Conservation (phyloP, 1,284 basidiomycete genomes). For the Ceraceosorus guamensis region DNA sequence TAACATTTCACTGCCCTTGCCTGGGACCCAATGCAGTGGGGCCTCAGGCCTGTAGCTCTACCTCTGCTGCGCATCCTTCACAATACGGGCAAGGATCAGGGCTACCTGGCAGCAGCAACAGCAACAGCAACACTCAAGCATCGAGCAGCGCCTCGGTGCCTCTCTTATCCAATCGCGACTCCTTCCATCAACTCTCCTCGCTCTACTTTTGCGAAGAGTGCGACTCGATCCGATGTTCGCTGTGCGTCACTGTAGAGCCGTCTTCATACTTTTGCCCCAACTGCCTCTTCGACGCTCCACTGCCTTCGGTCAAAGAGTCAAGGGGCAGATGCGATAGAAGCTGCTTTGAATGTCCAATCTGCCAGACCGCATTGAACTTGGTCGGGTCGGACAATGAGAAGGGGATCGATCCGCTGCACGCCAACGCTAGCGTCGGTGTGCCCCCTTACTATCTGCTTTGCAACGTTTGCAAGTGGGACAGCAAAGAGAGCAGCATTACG, state of each 20-base stretch:
- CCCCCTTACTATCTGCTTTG: conserved; percentile 87
- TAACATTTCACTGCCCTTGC: too few species aligned
- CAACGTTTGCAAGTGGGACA: conserved; percentile 90
- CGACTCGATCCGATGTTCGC: conserved; percentile 83
- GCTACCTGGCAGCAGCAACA: too few species aligned
- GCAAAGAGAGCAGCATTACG: conserved; percentile 74
- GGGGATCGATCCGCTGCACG: conserved; percentile 16
- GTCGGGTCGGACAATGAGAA: conserved; percentile 69
- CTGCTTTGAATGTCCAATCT: conserved; percentile 92
- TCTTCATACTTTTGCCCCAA: conserved; percentile 96
- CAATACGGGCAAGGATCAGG: too few species aligned
- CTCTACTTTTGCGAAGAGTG: conserved; percentile 99
- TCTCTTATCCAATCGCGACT: too few species aligned
- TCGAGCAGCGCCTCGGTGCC: too few species aligned
- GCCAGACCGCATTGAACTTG: conserved; percentile 75
- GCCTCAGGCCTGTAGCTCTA: too few species aligned
- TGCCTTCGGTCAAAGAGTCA: conserved; percentile 87
- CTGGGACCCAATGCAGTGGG: too few species aligned
- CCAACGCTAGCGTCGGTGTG: conserved; percentile 57
- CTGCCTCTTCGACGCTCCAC: conserved; percentile 97
- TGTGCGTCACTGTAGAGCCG: conserved; percentile 84
- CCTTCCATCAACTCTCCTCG: conserved; percentile 63
- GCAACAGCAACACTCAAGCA: too few species aligned
- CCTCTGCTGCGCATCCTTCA: too few species aligned
- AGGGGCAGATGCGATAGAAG: conserved; percentile 96